Percentiles rank a stretch among this genome's conserved stretches.
Conservation (phyloP, 2,329 filamentous ascomycete genomes). For the Fusarium coicis region DNA sequence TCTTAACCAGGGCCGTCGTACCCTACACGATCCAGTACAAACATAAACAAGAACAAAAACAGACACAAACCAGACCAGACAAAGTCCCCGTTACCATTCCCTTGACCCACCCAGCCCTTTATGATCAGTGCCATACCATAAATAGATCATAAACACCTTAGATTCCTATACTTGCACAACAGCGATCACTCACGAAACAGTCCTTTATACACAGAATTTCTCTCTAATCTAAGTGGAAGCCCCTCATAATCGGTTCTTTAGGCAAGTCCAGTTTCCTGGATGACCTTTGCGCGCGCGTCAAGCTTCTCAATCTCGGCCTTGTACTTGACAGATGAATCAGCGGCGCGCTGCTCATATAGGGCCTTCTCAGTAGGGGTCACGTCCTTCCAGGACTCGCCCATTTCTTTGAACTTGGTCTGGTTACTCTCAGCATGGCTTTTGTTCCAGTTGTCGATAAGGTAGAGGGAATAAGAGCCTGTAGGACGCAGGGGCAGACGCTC, state of each 20-base stretch:
- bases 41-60: constrained; percentile 9
- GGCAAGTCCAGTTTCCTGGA: constrained; percentile 35
- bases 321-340: constrained; percentile 22
- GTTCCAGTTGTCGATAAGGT: constrained; percentile 52
- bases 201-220: neutral
- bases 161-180: neutral
- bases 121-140: constrained; percentile 10
- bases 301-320: constrained; percentile 41
- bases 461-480: constrained; percentile 49
- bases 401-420: constrained; percentile 19
- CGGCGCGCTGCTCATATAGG: constrained; percentile 50
- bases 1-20: constrained; percentile 1
- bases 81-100: constrained; percentile 1
- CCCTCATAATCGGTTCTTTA: constrained; percentile 29
- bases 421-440: constrained; percentile 33
- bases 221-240: neutral
- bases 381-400: constrained; percentile 56
- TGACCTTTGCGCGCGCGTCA: constrained; percentile 46
- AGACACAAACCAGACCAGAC: constrained; percentile 7
- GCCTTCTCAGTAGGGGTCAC: constrained; percentile 56
- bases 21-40: constrained; percentile 21
- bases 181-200: neutral
- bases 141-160: constrained; percentile 5
- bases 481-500: constrained; percentile 59
- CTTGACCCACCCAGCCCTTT: constrained; percentile 4